Conservation (phyloP, 805 yeast species). For the Zygoascus bituminiphila region DNA sequence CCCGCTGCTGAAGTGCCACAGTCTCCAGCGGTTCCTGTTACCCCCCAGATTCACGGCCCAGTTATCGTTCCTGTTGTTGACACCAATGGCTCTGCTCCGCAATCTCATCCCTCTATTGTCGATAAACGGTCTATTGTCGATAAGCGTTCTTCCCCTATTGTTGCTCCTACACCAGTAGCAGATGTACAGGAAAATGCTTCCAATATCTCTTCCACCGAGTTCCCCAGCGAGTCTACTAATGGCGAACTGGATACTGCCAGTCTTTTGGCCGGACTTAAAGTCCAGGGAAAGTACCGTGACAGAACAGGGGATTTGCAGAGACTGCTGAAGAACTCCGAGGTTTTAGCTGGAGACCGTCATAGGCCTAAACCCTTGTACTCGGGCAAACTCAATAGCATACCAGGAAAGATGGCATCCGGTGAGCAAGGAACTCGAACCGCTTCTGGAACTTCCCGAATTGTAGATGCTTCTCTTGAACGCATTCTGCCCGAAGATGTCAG, state of each 20-base stretch:
- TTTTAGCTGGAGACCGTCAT: neutral
- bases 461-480: neutral
- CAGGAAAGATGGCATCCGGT: neutral
- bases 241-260: neutral
- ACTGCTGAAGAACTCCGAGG: neutral
- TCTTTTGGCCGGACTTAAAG: neutral
- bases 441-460: neutral
- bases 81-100: neutral
- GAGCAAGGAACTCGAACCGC: neutral
- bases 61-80: neutral
- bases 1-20: neutral
- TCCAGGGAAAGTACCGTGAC: neutral
- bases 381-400: neutral
- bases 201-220: neutral
- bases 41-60: neutral
- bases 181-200: neutral
- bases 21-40: neutral
- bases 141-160: neutral
- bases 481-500: slow-evolving; percentile 12
- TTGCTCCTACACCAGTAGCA: neutral
- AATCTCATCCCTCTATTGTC: neutral
- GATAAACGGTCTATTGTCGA: neutral
- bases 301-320: neutral
- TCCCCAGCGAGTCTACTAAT: neutral
- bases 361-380: neutral